Evolutionary conservation across 1,139 yeast species (phyloP).

Genomic region (Nadsonia starkeyi-henricii): DNA sequence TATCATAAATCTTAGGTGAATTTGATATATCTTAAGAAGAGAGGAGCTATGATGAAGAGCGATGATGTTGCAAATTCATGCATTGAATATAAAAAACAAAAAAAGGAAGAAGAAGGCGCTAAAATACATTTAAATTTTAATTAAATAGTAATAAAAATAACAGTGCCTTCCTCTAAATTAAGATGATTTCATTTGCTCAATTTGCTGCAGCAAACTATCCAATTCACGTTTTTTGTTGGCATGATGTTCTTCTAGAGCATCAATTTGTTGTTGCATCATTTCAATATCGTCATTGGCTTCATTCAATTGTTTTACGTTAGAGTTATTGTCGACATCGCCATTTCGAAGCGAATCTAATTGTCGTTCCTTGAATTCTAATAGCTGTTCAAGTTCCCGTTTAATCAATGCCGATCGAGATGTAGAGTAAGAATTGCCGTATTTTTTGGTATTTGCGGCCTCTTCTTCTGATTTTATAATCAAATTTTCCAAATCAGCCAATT

Average conservation of each 20-base stretch:
- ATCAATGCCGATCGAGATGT: constrained; percentile 29
- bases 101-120: not conserved
- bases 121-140: not conserved
- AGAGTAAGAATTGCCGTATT: constrained; percentile 29
- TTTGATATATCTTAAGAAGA: too few relatives aligned
- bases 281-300: constrained; percentile 43
- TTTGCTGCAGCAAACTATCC: constrained; percentile 31
- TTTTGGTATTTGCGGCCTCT: constrained; percentile 30
- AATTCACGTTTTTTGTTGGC: constrained; percentile 39
- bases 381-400: constrained; percentile 69
- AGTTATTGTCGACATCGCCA: constrained; percentile 13
- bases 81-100: not conserved
- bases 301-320: constrained; percentile 12
- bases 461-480: constrained; percentile 46
- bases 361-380: constrained; percentile 57
- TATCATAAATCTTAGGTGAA: too few relatives aligned
- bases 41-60: too few relatives aligned
- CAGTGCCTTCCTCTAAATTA: too few relatives aligned
- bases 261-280: constrained; percentile 51
- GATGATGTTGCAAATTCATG: too few relatives aligned
- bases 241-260: constrained; percentile 43
- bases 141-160: not conserved
- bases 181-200: constrained; percentile 13
- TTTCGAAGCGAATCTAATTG: constrained; percentile 26
- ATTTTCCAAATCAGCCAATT: constrained; percentile 57